These are phyloP conservation scores for Phaffomyces antillensis DNA, from an alignment of 805 yeast genomes.

Conservation along the genomic window DNA sequence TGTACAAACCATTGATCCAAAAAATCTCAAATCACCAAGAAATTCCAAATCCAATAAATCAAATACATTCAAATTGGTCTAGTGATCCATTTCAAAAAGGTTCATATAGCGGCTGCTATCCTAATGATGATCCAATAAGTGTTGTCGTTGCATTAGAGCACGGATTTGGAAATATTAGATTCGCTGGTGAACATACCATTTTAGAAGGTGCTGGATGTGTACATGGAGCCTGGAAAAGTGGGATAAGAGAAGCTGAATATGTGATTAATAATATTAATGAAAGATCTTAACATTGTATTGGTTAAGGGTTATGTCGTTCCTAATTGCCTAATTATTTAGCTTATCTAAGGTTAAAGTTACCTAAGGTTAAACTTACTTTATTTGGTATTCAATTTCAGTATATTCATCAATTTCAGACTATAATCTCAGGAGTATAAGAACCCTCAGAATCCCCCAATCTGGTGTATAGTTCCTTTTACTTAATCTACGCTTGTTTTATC, in stretches of 20 bases:
- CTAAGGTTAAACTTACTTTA: no score
- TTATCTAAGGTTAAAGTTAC: no score
- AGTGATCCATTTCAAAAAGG: slow-evolving; percentile 73
- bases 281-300: no score
- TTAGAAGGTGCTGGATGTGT: slow-evolving; percentile 88
- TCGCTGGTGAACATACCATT: slow-evolving; percentile 89
- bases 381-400: no score
- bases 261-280: slow-evolving; percentile 20
- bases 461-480: no score
- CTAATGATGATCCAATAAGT: slow-evolving; percentile 64
- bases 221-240: slow-evolving; percentile 85
- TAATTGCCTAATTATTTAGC: no score
- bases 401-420: no score
- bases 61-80: slow-evolving; percentile 68
- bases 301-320: no score
- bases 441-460: no score
- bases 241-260: slow-evolving; percentile 45
- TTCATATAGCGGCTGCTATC: slow-evolving; percentile 66
- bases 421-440: no score
- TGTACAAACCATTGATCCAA: slow-evolving; percentile 39
- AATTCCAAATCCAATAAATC: slow-evolving; percentile 33
- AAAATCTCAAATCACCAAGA: slow-evolving; percentile 8
- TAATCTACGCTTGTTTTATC: no score
- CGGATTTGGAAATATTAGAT: slow-evolving; percentile 55
- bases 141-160: slow-evolving; percentile 52